These are phyloP conservation scores for Fusarium equiseti DNA, from an alignment of 2,329 filamentous ascomycete species.

Conservation along the genomic window DNA sequence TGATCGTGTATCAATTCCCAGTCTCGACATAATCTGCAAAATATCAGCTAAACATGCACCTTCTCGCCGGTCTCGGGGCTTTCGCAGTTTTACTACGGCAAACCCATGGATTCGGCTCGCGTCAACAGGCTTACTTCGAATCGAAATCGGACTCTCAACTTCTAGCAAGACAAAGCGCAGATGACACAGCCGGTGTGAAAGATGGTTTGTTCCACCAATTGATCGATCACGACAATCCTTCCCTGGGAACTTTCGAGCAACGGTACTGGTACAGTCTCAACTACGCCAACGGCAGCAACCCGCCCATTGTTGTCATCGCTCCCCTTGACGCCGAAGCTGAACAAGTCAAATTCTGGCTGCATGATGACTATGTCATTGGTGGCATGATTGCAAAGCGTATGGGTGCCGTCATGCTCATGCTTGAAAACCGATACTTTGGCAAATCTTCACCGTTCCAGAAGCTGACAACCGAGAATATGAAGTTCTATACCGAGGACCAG, in stretches of 20 bases:
- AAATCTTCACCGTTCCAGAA: constrained; percentile 2
- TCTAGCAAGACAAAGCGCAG: not conserved
- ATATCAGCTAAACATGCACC: not conserved
- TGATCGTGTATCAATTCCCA: too few species aligned
- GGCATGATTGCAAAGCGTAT: constrained; percentile 12
- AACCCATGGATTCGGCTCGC: not conserved
- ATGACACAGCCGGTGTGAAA: not conserved
- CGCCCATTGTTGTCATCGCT: constrained; percentile 2
- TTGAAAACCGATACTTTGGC: constrained; percentile 10
- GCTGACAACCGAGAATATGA: constrained; percentile 5
- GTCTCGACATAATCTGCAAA: not conserved
- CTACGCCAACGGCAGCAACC: constrained; percentile 3
- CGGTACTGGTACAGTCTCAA: constrained; percentile 16
- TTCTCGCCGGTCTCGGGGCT: not conserved
- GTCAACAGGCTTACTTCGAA: not conserved
- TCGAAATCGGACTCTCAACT: not conserved
- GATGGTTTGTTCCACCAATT: constrained; percentile 1
- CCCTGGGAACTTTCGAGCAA: constrained; percentile 3
- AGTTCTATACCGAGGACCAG: constrained; percentile 7
- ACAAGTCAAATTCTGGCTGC: constrained; percentile 6
- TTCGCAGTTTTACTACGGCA: not conserved
- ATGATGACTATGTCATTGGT: constrained; percentile 15
- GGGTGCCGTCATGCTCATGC: constrained; percentile 1
- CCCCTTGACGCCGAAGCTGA: constrained; percentile 1
- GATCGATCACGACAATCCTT: constrained; percentile 7